Evolutionary conservation across 805 yeast genomes (phyloP).

Genomic region (Candida montana): DNA sequence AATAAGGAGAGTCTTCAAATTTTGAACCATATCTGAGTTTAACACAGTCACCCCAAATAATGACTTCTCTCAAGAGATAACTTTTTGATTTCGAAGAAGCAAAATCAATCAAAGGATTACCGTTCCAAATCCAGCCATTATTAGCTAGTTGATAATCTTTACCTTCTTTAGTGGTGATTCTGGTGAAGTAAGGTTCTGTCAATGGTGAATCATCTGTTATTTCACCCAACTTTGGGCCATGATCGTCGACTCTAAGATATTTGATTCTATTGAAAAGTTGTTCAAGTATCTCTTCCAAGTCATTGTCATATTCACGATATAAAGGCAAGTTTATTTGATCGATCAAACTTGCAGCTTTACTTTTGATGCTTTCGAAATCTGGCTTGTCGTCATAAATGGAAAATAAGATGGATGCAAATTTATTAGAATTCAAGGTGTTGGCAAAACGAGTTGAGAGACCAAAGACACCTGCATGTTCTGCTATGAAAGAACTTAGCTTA

Average conservation of each 20-base stretch:
- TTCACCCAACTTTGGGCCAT: constrained; percentile 79
- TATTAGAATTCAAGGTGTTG: constrained; percentile 46
- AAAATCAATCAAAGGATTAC: constrained; percentile 88
- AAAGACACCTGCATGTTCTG: constrained; percentile 33
- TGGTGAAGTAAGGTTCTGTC: constrained; percentile 83
- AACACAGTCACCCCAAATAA: constrained; percentile 97
- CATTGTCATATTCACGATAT: constrained; percentile 73
- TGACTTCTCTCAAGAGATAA: constrained; percentile 85
- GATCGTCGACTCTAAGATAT: constrained; percentile 66
- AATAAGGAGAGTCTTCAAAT: constrained; percentile 78
- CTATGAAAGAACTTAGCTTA: constrained; percentile 44
- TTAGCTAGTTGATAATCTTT: constrained; percentile 73
- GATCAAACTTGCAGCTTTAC: constrained; percentile 46
- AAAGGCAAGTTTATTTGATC: constrained; percentile 75
- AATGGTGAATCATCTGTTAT: constrained; percentile 55
- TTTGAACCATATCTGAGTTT: constrained; percentile 78
- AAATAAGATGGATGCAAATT: constrained; percentile 49
- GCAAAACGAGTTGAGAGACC: constrained; percentile 43
- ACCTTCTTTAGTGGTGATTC: constrained; percentile 50
- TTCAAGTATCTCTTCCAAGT: constrained; percentile 53
- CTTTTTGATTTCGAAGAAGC: constrained; percentile 78
- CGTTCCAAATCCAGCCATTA: constrained; percentile 99
- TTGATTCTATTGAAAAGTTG: constrained; percentile 75
- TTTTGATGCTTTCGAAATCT: constrained; percentile 25
- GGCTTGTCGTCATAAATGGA: constrained; percentile 25